Evolutionary conservation across 768 basidiomycete genomes (phyloP).

Genomic region (Lyophyllum atratum): DNA sequence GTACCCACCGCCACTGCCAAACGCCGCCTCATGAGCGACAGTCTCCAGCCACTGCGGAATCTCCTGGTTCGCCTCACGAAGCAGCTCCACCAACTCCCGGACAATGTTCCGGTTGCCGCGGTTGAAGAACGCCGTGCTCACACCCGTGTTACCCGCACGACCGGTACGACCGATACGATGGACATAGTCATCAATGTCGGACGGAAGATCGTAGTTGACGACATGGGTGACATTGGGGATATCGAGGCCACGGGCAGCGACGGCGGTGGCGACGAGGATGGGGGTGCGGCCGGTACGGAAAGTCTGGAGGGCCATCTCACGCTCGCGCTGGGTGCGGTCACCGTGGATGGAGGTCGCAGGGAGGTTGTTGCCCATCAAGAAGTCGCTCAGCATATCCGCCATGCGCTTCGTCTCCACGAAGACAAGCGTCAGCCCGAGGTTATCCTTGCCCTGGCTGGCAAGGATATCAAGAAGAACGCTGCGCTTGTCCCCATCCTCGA

Average conservation of each 20-base stretch:
- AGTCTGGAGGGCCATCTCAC: constrained; percentile 92
- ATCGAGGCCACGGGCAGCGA: constrained; percentile 98
- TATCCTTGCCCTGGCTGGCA: constrained; percentile 66
- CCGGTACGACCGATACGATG: constrained; percentile 98
- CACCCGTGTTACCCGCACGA: constrained; percentile 97
- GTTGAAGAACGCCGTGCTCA: constrained; percentile 95
- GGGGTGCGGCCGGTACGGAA: constrained; percentile 96
- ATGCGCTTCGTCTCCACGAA: constrained; percentile 99
- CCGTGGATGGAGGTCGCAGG: constrained; percentile 98
- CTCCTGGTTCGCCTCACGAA: constrained; percentile 96
- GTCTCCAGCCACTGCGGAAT: constrained; percentile 90
- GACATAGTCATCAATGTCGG: constrained; percentile 98
- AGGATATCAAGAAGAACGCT: constrained; percentile 95
- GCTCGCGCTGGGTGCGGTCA: constrained; percentile 96
- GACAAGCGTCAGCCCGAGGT: constrained; percentile 82
- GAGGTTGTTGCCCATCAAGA: constrained; percentile 79
- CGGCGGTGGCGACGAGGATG: constrained; percentile 96
- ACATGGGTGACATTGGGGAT: constrained; percentile 99
- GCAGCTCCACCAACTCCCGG: constrained; percentile 87
- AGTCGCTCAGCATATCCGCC: constrained; percentile 98
- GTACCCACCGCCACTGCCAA: constrained; percentile 59
- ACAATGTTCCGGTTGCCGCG: constrained; percentile 92
- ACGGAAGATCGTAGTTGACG: constrained; percentile 96
- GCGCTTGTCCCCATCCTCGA: constrained; percentile 96
- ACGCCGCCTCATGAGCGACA: constrained; percentile 79